These are phyloP conservation scores for Lodderomyces margitis DNA, from an alignment of 1,139 yeast species.

Conservation along the genomic window DNA sequence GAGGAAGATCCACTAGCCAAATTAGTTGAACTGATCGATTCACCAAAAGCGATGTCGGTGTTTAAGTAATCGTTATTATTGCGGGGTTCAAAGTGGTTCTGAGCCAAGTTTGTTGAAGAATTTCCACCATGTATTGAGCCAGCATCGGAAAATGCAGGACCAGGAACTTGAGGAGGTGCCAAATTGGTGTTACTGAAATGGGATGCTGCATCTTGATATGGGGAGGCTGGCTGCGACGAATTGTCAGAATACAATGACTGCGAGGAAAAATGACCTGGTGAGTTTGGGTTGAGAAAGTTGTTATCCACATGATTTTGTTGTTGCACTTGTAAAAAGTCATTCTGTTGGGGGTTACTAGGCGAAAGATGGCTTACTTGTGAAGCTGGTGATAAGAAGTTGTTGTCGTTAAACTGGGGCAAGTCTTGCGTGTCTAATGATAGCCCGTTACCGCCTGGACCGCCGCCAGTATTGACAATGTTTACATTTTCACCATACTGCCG, in stretches of 20 bases:
- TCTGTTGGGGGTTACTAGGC: slow-evolving; percentile 4
- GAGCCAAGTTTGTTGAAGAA: slow-evolving; percentile 10
- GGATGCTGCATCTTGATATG: slow-evolving; percentile 40
- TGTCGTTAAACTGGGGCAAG: slow-evolving; percentile 9
- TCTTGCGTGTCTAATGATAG: slow-evolving; percentile 10
- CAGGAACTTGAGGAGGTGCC: slow-evolving; percentile 13
- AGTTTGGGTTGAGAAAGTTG: slow-evolving; percentile 16
- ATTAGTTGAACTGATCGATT: slow-evolving; percentile 40
- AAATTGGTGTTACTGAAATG: slow-evolving; percentile 25
- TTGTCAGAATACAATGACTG: slow-evolving; percentile 37
- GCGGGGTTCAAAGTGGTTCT: slow-evolving; percentile 9
- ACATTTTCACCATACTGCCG: slow-evolving; percentile 8
- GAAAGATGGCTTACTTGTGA: slow-evolving; percentile 10
- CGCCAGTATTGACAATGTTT: not conserved
- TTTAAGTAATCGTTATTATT: slow-evolving; percentile 22
- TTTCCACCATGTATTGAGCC: slow-evolving; percentile 12
- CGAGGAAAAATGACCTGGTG: slow-evolving; percentile 22
- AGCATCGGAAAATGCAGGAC: slow-evolving; percentile 15
- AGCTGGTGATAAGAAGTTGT: slow-evolving; percentile 16
- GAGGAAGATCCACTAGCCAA: slow-evolving; percentile 22
- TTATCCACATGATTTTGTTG: slow-evolving; percentile 2
- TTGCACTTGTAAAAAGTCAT: slow-evolving; percentile 11
- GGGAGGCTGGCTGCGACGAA: slow-evolving; percentile 40
- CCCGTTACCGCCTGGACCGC: no score
- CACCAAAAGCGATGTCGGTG: slow-evolving; percentile 39